Evolutionary conservation across 2,329 filamentous ascomycete species (phyloP), one percentile per base, ranked within the genome.

Genomic region (Plectosphaerella plurivora): DNA sequence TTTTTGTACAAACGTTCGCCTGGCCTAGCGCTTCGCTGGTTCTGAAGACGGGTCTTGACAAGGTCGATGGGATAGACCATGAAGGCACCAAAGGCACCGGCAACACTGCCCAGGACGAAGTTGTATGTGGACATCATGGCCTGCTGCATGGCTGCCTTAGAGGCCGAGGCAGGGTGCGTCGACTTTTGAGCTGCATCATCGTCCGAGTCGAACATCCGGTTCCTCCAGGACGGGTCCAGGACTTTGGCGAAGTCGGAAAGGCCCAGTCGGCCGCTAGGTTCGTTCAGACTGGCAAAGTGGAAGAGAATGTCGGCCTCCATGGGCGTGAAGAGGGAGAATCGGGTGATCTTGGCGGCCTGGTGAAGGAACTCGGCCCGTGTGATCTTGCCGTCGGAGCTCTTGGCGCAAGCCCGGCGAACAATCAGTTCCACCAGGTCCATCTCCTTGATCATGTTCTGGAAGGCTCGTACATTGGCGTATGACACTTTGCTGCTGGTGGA

Each of bases 51-150:
- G 1, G 94, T 99, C 82, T 99, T 99, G 70, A 99, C 94, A 56
- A 99, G 76, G 75, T 99, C 94, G 66, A 99, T 97, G 22, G 94
- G 94, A 69, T 99, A 99, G 51, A 99, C 94, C 91, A 99, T 97
- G 69, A 99, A 97, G 12, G 94, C 94, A 68, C 94, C 94, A 67
- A 99, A 99, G 10, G 94, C 94, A 72, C 94, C 94, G 8, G 94
- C 94, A 60, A 96, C 61, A 67, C 89, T 91, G 54, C 94, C 94
- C 7, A 99, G 83, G 3, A 76, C 84, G 67, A 99, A 99, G 77
- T 96, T 92, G 71, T 97, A 95, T 2, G 78, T 82, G 1, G 92
- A 96, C 66, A 92, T 88, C 14, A 89, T 71, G 33, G 91, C 66
- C 51, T 82, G 75, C 57, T 84, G 73, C 15, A 95, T 60, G 55